Evolutionary conservation across 192 early-diverging fungal species (phyloP).

Genomic region (Lobosporangium transversale): DNA sequence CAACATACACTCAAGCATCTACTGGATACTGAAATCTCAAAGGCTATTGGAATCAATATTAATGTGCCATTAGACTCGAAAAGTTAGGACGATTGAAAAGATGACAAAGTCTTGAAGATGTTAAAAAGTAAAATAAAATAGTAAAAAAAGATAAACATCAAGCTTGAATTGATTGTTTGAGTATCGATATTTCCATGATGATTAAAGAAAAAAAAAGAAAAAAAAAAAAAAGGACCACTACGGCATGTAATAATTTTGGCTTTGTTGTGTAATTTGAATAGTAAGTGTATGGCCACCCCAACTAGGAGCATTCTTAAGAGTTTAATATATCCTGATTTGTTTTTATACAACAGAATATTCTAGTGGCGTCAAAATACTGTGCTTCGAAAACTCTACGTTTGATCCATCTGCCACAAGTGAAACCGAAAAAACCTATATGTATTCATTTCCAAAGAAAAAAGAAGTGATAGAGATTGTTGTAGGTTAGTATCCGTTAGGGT

Average conservation of each 20-base stretch:
- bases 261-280: too few relatives aligned
- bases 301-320: too few relatives aligned
- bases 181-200: background rate
- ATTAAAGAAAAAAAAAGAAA: background rate
- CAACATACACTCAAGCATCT: constrained; percentile 73
- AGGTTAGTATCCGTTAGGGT: too few relatives aligned
- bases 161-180: too few relatives aligned
- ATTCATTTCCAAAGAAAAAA: too few relatives aligned
- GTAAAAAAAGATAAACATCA: background rate
- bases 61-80: constrained; percentile 51
- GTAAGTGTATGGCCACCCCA: too few relatives aligned
- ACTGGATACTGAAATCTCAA: constrained; percentile 73
- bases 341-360: constrained; percentile 84
- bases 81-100: background rate
- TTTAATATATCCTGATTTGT: too few relatives aligned
- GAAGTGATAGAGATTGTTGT: too few relatives aligned
- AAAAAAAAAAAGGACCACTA: too few relatives aligned
- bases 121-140: too few relatives aligned
- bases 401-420: constrained; percentile 64
- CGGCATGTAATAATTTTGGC: too few relatives aligned
- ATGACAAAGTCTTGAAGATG: too few relatives aligned
- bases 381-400: constrained; percentile 76
- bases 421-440: constrained; percentile 65
- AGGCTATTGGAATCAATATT: constrained; percentile 57
- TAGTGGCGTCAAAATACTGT: constrained; percentile 75